phyloP scores from a whole-genome alignment of 116 monocot species.

The Papilionanthe hybrid region DNA sequence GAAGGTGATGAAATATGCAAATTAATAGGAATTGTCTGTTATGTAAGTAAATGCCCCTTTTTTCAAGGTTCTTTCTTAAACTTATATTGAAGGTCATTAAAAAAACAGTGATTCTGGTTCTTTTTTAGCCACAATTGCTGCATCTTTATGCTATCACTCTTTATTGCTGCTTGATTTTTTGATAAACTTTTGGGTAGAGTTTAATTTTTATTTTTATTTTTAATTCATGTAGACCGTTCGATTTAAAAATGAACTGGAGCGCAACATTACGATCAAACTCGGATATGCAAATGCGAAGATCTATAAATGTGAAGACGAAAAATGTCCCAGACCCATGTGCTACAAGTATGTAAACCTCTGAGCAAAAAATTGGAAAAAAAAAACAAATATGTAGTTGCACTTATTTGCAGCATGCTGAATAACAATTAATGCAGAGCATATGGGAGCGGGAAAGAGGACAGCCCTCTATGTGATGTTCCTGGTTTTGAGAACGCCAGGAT shows the following conservation, averaged over 20 bases:
- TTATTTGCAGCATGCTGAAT: background rate
- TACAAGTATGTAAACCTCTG: conserved; percentile 64
- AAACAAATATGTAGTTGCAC: background rate
- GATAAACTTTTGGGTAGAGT: background rate
- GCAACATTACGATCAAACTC: conserved; percentile 96
- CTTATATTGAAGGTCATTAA: background rate
- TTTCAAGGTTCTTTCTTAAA: background rate
- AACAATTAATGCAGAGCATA: conserved; percentile 57
- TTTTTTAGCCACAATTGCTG: background rate
- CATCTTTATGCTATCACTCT: background rate
- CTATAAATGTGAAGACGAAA: conserved; percentile 99
- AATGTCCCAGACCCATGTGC: conserved; percentile 86
- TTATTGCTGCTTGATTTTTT: too few relatives aligned
- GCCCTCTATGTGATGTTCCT: conserved; percentile 84
- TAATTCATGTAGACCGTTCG: conserved; percentile 71
- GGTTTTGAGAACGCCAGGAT: conserved; percentile 94
- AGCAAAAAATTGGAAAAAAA: background rate
- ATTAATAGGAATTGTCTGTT: too few relatives aligned
- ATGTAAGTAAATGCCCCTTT: too few relatives aligned
- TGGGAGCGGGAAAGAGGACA: conserved; percentile 98
- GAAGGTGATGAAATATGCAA: too few relatives aligned
- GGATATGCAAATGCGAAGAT: conserved; percentile 99
- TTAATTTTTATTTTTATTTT: background rate
- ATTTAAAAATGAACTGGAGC: conserved; percentile 94
- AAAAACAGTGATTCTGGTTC: background rate